Evolutionary conservation across 2,329 filamentous ascomycete genomes (phyloP), one percentile per base, ranked within the genome.

Genomic region (Eutypella sp.): DNA sequence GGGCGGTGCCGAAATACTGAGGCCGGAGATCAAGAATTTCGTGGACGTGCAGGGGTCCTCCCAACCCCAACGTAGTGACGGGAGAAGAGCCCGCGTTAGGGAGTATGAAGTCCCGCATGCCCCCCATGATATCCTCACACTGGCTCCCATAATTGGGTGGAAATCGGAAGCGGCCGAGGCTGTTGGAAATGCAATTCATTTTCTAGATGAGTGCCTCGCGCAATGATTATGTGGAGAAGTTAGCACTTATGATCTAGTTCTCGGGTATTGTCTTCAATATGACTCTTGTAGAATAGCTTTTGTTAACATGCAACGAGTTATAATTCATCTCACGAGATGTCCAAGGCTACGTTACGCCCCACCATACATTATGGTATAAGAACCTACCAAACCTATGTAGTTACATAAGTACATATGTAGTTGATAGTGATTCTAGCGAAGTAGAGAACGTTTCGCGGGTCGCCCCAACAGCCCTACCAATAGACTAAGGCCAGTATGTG

Each of bases 61-160:
- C 23, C 40, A 42, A 10, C 51, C 48, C 18, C 52, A 25, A n/a
- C 23, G 10, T 24, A 18, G n/a, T 7, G n/a, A 5, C 23, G 18
- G n/a, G 11, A 15, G 3, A n/a, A 23, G 25, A 22, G 31, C 15
- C 18, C 16, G 13, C 44, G 22, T 41, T 38, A 40, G 44, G n/a
- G 23, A 15, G 16, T 41, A 40, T 19, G 40, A 46, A 16, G 19
- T 42, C 37, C 22, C 40, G 6, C n/a, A 47, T 40, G 45, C 40
- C 5, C 45, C 58, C 15, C 57, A 58, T 41, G 57, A 60, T 43
- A 50, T 58, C 15, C 20, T 60, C 22, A 39, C 58, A 22, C 41
- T 59, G 37, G 56, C 56, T 2, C 40, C 46, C 3, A 46, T 45
- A 43, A 51, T 57, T 33, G 57, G 54, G 33, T 59, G 45, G 45